A percentile compares a stretch with the other conserved stretches of the same genome.
Conservation (phyloP, 305 asterid genomes). For the Ruellia speciosa region DNA sequence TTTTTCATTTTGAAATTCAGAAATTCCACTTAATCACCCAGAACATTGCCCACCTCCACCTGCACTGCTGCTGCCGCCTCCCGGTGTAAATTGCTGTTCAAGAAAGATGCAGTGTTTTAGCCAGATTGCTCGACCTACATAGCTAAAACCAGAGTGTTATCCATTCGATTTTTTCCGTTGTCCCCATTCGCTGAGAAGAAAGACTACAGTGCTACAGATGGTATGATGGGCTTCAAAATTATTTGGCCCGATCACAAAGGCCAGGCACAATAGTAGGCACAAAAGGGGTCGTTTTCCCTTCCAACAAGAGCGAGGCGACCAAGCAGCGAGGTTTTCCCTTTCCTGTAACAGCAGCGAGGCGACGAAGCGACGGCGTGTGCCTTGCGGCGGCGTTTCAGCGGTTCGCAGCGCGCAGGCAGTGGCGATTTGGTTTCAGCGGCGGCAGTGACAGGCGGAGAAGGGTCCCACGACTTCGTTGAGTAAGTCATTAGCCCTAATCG, state of each 20-base stretch:
- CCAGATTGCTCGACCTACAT: slow-evolving; percentile 18
- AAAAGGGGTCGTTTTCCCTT: slow-evolving; percentile 16
- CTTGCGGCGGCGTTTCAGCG: no score
- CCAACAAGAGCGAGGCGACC: no score
- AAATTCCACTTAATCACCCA: background rate
- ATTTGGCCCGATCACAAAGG: slow-evolving; percentile 15
- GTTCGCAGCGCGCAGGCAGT: no score
- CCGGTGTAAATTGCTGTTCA: background rate
- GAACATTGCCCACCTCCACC: slow-evolving; percentile 18
- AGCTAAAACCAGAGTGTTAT: slow-evolving; percentile 26
- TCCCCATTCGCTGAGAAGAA: background rate
- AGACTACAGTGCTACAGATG: background rate
- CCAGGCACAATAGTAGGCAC: slow-evolving; percentile 15
- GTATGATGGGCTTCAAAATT: no score
- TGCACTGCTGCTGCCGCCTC: background rate
- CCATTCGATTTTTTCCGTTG: slow-evolving; percentile 15
- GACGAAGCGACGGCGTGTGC: no score
- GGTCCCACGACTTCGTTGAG: no score
- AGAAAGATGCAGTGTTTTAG: background rate
- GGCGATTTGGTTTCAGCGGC: no score
- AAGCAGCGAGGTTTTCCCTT: no score
- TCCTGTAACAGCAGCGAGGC: no score
- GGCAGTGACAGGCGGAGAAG: no score
- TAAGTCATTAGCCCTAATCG: no score
- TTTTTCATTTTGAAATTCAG: slow-evolving; percentile 27